phyloP scores from a whole-genome alignment of 495 filamentous ascomycete genomes.

The Tuber indicum region DNA sequence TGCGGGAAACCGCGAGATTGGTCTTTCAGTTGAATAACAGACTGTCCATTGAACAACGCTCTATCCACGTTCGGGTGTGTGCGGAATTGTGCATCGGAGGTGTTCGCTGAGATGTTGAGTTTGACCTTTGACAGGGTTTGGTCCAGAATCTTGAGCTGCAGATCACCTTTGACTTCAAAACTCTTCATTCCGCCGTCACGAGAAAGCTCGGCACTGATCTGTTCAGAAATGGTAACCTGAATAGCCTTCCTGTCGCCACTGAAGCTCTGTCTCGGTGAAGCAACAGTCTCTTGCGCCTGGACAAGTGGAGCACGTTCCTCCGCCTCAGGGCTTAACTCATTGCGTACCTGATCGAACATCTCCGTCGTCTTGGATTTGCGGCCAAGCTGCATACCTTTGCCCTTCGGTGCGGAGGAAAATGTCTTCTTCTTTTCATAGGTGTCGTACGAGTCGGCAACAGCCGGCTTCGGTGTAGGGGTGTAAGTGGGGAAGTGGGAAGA shows the following conservation, averaged over 20 bases:
- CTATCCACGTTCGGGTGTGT: constrained; percentile 95
- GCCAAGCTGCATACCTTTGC: constrained; percentile 97
- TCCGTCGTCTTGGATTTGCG: constrained; percentile 95
- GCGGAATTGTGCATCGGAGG: constrained; percentile 75
- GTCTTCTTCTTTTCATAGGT: constrained; percentile 94
- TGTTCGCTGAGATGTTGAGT: constrained; percentile 65
- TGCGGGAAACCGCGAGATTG: constrained; percentile 77
- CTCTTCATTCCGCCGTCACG: constrained; percentile 77
- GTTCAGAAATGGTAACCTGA: constrained; percentile 77
- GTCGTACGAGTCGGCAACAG: constrained; percentile 76
- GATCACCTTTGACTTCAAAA: constrained; percentile 81
- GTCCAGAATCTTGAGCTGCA: constrained; percentile 82
- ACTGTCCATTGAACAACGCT: constrained; percentile 66
- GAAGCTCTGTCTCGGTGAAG: constrained; percentile 53
- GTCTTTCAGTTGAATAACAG: constrained; percentile 78
- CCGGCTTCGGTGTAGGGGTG: constrained; percentile 67
- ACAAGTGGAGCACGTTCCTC: constrained; percentile 74
- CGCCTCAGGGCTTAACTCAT: constrained; percentile 72
- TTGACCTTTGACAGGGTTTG: constrained; percentile 80
- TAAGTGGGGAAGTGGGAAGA: constrained; percentile 82
- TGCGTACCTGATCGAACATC: constrained; percentile 92
- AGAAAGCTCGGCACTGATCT: constrained; percentile 77
- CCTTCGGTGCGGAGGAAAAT: constrained; percentile 62
- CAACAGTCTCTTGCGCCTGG: constrained; percentile 54
- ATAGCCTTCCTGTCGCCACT: constrained; percentile 70